Evolutionary conservation across 129 eudicot genomes (phyloP).

Genomic region (Ambrosia artemisiifolia): DNA sequence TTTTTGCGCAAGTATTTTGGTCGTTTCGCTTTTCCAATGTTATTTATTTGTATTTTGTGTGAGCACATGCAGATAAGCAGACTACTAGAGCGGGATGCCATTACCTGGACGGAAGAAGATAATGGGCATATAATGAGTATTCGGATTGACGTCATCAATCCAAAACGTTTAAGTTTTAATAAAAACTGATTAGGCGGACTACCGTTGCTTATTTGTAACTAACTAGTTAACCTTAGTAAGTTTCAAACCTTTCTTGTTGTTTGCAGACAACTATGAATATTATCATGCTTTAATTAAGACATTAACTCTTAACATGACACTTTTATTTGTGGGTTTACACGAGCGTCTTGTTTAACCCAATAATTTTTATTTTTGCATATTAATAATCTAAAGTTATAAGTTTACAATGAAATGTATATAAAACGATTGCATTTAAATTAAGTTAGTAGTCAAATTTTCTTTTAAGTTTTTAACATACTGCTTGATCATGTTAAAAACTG

Average conservation of each 20-base stretch:
- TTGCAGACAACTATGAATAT: background rate
- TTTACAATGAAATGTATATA: too few species aligned
- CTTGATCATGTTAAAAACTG: too few species aligned
- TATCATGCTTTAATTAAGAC: background rate
- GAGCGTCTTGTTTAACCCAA: too few species aligned
- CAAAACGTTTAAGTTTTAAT: slow-evolving; percentile 47
- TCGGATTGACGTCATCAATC: slow-evolving; percentile 55
- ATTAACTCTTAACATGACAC: too few species aligned
- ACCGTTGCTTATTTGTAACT: background rate
- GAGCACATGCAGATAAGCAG: slow-evolving; percentile 41
- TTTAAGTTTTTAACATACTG: too few species aligned
- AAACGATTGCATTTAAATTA: too few species aligned
- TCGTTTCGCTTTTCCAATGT: background rate
- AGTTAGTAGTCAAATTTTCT: too few species aligned
- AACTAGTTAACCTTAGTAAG: background rate
- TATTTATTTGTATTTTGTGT: background rate
- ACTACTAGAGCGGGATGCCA: slow-evolving; percentile 51
- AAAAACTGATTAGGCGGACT: slow-evolving; percentile 16
- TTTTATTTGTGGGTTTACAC: too few species aligned
- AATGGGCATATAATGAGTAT: slow-evolving; percentile 50
- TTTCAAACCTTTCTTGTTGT: background rate
- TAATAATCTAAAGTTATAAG: too few species aligned
- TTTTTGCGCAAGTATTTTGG: background rate
- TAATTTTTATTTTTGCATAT: too few species aligned
- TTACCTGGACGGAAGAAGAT: slow-evolving; percentile 64